A percentile compares a stretch with the other conserved stretches of the same genome.
phyloP scores from a whole-genome alignment of 495 filamentous ascomycete genomes.

The Chaetomium fimeti region DNA sequence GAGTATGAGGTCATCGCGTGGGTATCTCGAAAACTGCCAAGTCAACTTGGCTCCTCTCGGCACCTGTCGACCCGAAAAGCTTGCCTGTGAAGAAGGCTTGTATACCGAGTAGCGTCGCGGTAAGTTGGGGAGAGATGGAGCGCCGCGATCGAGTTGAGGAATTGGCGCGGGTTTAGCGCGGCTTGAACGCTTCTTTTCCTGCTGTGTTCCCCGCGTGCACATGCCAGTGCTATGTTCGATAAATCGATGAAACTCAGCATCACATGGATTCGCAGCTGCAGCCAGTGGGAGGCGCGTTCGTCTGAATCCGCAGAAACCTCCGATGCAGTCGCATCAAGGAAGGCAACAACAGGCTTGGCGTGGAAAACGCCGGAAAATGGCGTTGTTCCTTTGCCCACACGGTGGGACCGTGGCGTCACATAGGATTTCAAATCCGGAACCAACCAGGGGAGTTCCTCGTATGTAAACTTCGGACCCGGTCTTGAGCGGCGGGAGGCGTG shows the following conservation, averaged over 20 bases:
- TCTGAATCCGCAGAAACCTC: conserved; percentile 8
- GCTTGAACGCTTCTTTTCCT: not conserved
- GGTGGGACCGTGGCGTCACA: conserved; percentile 16
- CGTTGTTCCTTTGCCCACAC: not conserved
- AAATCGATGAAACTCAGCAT: not conserved
- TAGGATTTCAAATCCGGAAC: not conserved
- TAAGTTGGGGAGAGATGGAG: too few species aligned
- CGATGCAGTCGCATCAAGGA: not conserved
- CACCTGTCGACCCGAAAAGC: conserved; percentile 4
- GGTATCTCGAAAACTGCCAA: conserved; percentile 4
- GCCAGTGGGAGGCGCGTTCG: not conserved
- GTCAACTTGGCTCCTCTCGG: conserved; percentile 8
- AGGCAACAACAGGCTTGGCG: conserved; percentile 7
- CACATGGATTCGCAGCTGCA: not conserved
- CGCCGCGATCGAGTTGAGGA: too few species aligned
- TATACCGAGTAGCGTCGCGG: too few species aligned
- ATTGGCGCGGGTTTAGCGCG: too few species aligned
- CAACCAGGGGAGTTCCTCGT: too few species aligned
- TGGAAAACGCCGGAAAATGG: conserved; percentile 7
- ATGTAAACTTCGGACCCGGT: too few species aligned
- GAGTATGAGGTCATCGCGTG: conserved; percentile 19
- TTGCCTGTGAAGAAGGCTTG: not conserved
- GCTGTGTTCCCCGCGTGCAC: not conserved
- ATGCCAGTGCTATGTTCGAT: not conserved
- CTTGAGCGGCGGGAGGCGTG: not conserved